Base-by-base conservation (phyloP, 2,329 filamentous ascomycete genomes). In the Exophiala sp. region DNA sequence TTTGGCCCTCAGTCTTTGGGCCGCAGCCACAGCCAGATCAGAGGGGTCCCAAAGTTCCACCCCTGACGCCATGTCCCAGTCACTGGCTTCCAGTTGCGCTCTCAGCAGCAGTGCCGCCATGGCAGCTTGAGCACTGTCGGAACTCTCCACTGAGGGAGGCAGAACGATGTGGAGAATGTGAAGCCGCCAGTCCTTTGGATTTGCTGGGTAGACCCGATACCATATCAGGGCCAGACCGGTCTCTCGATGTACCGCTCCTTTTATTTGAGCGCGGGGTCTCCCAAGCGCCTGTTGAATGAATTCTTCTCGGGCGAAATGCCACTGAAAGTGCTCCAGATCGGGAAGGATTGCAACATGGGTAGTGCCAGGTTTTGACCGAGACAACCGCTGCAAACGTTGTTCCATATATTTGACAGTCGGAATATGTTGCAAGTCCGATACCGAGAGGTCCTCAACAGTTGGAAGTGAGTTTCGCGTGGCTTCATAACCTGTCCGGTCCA, bases 11-110 rank as follows among this genome's bases (percentile, higher is more conserved):
- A 60, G 42, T 44, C 67, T 46, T 39, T 65, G 62, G 35, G 71
- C 69, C 1, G 72, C 71, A 50, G 69, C 64, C 43, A 71, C 56
- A 21, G 82, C 64, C 55, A 75, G 61, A 5, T 78, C 70, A 2
- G 77, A 77, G 0, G 90, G 89, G 63, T 93, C 95, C 91, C 91
- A 97, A 44, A 91, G 72, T 64, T 89, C 78, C 2, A 95, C 79
- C 39, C 80, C 75, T 34, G 75, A 73, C 7, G 18, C 40, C 70
- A 88, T 80, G 38, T 78, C 72, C 85, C 87, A 95, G 49, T 79
- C 73, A 2, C 73, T 68, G 1, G 90, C 90, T 67, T 94, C 81
- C 7, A 69, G 68, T 61, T 84, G 81, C 3, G 88, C 89, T 38
- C 82, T 72, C 35, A 70, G 67, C 38, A 95, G 65, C 21, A 95